Evolutionary conservation across 208 protist genomes (phyloP).

Genomic region (Endotrypanum monterogeii): DNA sequence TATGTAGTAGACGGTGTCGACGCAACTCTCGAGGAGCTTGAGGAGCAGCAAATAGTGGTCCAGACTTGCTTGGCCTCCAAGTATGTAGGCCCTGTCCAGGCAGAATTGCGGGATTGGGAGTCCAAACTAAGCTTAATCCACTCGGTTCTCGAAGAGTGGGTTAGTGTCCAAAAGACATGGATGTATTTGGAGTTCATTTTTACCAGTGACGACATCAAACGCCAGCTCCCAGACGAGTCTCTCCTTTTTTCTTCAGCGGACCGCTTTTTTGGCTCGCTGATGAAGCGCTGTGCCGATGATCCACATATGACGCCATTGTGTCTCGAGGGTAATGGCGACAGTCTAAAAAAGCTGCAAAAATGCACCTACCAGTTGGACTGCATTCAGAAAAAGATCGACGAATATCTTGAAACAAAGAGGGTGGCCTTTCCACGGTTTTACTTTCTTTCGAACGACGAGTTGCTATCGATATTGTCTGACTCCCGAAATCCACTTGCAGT

Average conservation of each 20-base stretch:
- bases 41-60: conserved; percentile 89
- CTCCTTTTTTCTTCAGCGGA: conserved; percentile 89
- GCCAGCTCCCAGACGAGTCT: conserved; percentile 89
- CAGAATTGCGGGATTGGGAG: conserved; percentile 82
- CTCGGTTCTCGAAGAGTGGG: conserved; percentile 93
- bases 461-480: conserved; percentile 97
- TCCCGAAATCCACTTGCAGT: conserved; percentile 94
- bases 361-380: conserved; percentile 89
- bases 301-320: conserved; percentile 86
- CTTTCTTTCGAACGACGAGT: conserved; percentile 97
- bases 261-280: conserved; percentile 88
- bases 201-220: conserved; percentile 95
- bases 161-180: conserved; percentile 95
- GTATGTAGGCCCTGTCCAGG: conserved; percentile 65
- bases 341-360: conserved; percentile 88
- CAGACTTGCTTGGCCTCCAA: conserved; percentile 88
- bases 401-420: conserved; percentile 96
- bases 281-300: conserved; percentile 69
- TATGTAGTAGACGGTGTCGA: conserved; percentile 87
- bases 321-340: conserved; percentile 54
- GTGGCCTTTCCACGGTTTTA: conserved; percentile 96
- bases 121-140: conserved; percentile 73
- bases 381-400: conserved; percentile 95
- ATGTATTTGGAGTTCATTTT: conserved; percentile 99
- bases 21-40: conserved; percentile 85